Percentiles rank a stretch among this genome's conserved stretches.
These are phyloP conservation scores for Parachaetomium inaequale DNA, from an alignment of 495 filamentous ascomycete species.

Conservation along the genomic window DNA sequence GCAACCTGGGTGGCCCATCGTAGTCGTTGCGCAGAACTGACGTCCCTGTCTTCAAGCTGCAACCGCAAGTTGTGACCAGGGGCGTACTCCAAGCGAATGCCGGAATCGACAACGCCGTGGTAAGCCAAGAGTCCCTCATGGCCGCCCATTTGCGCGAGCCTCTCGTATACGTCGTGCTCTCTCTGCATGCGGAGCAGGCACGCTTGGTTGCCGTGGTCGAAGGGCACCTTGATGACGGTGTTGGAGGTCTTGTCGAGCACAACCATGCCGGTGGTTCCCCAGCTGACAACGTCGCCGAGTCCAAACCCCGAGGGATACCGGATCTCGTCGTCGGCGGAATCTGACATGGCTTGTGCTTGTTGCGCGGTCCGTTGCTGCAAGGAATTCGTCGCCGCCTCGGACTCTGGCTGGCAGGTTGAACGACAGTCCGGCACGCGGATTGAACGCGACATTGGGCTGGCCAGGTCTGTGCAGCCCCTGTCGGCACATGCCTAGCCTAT, in stretches of 20 bases:
- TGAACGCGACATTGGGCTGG: no score
- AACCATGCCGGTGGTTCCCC: slow-evolving; percentile 4
- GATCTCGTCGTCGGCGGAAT: not conserved
- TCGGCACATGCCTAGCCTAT: no score
- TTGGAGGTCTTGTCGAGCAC: slow-evolving; percentile 1
- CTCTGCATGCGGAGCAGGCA: not conserved
- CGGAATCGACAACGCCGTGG: slow-evolving; percentile 4
- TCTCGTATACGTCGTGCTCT: slow-evolving; percentile 4
- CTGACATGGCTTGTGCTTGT: no score
- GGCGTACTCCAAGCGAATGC: slow-evolving; percentile 7
- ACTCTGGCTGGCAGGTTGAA: no score
- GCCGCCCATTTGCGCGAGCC: not conserved
- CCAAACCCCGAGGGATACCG: slow-evolving; percentile 1
- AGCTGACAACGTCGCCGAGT: not conserved
- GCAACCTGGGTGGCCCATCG: slow-evolving; percentile 2
- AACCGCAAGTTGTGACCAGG: slow-evolving; percentile 3
- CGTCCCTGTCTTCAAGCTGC: not conserved
- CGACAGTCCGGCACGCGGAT: no score
- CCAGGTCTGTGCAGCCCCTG: no score
- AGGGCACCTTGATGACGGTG: not conserved
- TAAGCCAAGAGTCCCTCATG: not conserved
- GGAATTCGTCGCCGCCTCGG: no score
- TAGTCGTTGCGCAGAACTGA: not conserved
- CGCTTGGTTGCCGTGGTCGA: not conserved
- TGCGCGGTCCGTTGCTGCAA: no score